Base-by-base conservation (phyloP, 2,329 filamentous ascomycete genomes). In the Cladosporium austrohemisphaericum region DNA sequence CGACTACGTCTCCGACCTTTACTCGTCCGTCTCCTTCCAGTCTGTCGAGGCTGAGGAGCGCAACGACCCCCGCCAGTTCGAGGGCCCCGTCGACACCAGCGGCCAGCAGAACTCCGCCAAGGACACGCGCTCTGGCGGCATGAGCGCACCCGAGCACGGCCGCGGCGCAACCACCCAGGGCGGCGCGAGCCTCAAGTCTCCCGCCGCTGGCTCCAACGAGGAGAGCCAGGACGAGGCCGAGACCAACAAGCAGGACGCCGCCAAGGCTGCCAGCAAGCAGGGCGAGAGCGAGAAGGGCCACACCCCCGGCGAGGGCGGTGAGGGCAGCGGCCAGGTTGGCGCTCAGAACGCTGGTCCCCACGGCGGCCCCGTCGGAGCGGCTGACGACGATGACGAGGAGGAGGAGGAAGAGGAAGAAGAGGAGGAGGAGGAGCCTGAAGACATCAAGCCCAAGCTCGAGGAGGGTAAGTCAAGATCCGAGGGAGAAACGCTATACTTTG, bases 391-490 rank as follows among this genome's bases (percentile, higher is more conserved):
- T 36, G 72, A 72, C 16, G 79, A 76, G 35, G 78, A 76, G 41
- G 77, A 72, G 7, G 74, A 72, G 32, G 83, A 84, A 35, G 85
- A 84, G 20, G 85, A 86, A 35, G 84, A 85, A 26, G 84, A 86
- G 28, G 85, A 89, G 16, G 87, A 93, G 45, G 88, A 92, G 55
- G 84, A 89, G 54, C 86, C 90, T 57, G 88, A 93, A 75, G 75
- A 81, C 55, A 83, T 85, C 61, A 92, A 97, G 70, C 83, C 85
- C 62, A 80, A 81, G 71, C 74, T 97, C 55, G 87, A 95, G 74
- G 89, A 95, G 81, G 90, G 93, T 97, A 73, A 79, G 88, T 64
- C 19, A 11, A 11, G 6, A 13, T 25, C 13, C 8, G 13, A 11
- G 6, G 29, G 3, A 5, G 25, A 11, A 18, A 18, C 18, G 35